Evolutionary conservation across 768 basidiomycete species (phyloP).

Genomic region (Trametes elegans): DNA sequence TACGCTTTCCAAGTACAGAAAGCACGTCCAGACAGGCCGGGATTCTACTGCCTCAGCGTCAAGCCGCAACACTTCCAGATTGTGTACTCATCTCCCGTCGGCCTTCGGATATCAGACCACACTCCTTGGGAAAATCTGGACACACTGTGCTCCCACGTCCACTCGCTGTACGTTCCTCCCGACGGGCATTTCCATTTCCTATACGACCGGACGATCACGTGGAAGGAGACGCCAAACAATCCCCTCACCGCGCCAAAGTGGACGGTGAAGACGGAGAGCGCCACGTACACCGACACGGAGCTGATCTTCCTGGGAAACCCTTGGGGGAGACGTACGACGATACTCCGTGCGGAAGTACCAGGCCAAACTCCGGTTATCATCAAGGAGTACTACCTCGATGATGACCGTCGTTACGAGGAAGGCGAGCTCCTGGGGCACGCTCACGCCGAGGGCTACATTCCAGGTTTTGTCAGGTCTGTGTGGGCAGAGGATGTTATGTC

Average conservation of each 20-base stretch:
- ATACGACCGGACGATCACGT: background rate
- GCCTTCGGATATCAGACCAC: background rate
- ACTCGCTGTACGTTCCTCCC: slow-evolving; percentile 1
- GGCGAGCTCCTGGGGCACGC: slow-evolving; percentile 35
- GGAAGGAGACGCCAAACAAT: background rate
- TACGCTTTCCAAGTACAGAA: background rate
- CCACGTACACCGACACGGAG: background rate
- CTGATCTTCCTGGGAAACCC: background rate
- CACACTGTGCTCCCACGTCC: background rate
- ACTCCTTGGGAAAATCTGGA: background rate
- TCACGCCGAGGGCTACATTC: background rate
- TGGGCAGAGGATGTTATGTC: background rate
- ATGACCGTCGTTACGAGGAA: slow-evolving; percentile 41
- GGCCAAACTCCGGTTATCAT: background rate
- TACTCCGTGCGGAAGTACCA: background rate
- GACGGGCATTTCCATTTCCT: slow-evolving; percentile 6
- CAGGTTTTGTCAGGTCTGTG: background rate
- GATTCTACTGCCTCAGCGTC: background rate
- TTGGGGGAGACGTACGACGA: slow-evolving; percentile 1
- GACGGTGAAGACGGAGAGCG: background rate
- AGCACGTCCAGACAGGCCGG: slow-evolving; percentile 6
- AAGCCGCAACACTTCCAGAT: background rate
- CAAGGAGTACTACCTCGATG: background rate
- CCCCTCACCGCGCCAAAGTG: background rate
- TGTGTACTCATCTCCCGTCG: background rate